Evolutionary conservation across 306 rosid genomes (phyloP).

Genomic region (Glycine latifolia): DNA sequence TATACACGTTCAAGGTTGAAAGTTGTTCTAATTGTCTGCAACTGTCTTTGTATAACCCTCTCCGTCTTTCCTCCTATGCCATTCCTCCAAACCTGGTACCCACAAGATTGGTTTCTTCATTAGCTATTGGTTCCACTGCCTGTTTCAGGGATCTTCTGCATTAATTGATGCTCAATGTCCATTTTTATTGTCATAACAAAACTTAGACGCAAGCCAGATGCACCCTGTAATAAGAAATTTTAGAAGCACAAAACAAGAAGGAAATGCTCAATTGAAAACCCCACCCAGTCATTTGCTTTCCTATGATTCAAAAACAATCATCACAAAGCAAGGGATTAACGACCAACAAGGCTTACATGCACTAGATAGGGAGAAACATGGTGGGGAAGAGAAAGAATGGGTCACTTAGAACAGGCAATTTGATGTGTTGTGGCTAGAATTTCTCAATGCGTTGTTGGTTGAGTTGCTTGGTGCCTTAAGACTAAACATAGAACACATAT

Average conservation of each 20-base stretch:
- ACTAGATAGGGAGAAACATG: not conserved
- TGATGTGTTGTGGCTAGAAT: not conserved
- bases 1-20: not conserved
- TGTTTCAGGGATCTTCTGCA: not conserved
- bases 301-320: not conserved
- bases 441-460: not conserved
- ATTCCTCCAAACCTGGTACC: too few relatives aligned
- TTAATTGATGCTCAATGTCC: not conserved
- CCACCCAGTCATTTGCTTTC: not conserved
- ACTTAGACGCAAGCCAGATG: not conserved
- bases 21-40: too few relatives aligned
- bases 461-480: not conserved
- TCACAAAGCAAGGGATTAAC: too few relatives aligned
- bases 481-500: not conserved
- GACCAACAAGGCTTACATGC: not conserved
- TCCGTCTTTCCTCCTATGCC: too few relatives aligned
- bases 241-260: not conserved
- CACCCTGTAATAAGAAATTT: not conserved
- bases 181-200: not conserved
- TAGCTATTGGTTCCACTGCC: not conserved
- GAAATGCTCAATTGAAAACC: not conserved
- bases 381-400: not conserved
- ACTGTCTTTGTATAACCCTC: too few relatives aligned
- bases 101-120: not conserved
- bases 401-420: not conserved